Percentiles rank a stretch among this genome's conserved stretches.
Conservation (phyloP, 2,329 filamentous ascomycete species). For the Aspergillus sp. region DNA sequence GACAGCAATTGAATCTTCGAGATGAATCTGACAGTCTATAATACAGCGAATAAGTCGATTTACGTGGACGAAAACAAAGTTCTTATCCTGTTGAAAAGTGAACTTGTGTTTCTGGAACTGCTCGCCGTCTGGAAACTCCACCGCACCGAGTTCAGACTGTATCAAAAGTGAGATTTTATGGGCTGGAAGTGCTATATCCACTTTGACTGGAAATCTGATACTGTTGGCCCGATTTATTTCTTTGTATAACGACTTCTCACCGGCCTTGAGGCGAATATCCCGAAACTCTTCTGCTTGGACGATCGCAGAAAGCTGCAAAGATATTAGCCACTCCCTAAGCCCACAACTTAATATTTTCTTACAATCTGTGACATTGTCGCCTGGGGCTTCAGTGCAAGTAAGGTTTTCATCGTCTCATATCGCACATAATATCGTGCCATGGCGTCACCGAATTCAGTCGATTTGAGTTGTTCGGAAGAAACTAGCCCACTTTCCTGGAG, state of each 20-base stretch:
- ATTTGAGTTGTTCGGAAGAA: conserved; percentile 47
- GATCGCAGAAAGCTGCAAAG: conserved; percentile 57
- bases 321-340: conserved; percentile 5
- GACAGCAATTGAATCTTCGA: conserved; percentile 62
- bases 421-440: conserved; percentile 81
- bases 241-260: conserved; percentile 66
- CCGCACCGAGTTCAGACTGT: conserved; percentile 67
- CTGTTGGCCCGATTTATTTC: conserved; percentile 65
- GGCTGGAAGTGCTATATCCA: conserved; percentile 58
- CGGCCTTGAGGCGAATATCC: conserved; percentile 64
- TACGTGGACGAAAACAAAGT: conserved; percentile 61
- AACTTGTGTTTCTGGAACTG: conserved; percentile 51
- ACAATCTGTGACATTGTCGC: conserved; percentile 65
- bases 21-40: conserved; percentile 64
- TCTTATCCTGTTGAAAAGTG: conserved; percentile 58
- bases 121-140: conserved; percentile 59
- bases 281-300: conserved; percentile 68
- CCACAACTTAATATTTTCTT: conserved; percentile 25
- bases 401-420: conserved; percentile 71
- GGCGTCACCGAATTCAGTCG: conserved; percentile 68
- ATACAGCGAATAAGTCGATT: conserved; percentile 70
- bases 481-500: conserved; percentile 60
- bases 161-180: conserved; percentile 76
- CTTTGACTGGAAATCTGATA: conserved; percentile 67
- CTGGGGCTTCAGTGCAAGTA: conserved; percentile 59